Conservation (phyloP, 306 rosid genomes). For the Vicia villosa region DNA sequence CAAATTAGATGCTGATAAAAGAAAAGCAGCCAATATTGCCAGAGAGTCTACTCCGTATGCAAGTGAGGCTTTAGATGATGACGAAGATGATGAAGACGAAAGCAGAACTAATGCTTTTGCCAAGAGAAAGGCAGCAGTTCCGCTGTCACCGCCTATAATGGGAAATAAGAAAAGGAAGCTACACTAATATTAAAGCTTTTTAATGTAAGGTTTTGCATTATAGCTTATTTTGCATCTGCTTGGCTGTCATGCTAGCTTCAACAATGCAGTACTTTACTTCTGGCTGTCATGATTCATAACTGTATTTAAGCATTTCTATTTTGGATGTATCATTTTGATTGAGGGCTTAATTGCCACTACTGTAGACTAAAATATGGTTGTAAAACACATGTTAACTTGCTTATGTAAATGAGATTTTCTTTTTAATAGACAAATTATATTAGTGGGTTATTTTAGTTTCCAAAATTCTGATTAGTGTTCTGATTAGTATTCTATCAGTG, state of each 20-base stretch:
- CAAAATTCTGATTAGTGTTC: no score
- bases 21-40: slow-evolving; percentile 57
- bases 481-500: no score
- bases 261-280: background rate
- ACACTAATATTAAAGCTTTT: slow-evolving; percentile 16
- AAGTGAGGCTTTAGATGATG: slow-evolving; percentile 38
- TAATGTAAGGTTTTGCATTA: background rate
- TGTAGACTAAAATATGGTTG: no score
- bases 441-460: no score
- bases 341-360: no score
- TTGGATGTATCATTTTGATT: no score
- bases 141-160: slow-evolving; percentile 18
- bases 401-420: no score
- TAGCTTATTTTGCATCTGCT: slow-evolving; percentile 24
- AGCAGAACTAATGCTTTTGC: slow-evolving; percentile 69
- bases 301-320: background rate
- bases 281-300: background rate
- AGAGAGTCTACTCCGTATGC: slow-evolving; percentile 41
- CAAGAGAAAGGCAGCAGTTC: slow-evolving; percentile 59
- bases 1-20: slow-evolving; percentile 57
- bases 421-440: no score
- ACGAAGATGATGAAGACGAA: slow-evolving; percentile 52
- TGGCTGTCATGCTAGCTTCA: slow-evolving; percentile 26
- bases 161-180: slow-evolving; percentile 59
- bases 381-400: no score